Base-by-base conservation (phyloP, 2,329 filamentous ascomycete genomes). In the Ophiosphaerella narmari region DNA sequence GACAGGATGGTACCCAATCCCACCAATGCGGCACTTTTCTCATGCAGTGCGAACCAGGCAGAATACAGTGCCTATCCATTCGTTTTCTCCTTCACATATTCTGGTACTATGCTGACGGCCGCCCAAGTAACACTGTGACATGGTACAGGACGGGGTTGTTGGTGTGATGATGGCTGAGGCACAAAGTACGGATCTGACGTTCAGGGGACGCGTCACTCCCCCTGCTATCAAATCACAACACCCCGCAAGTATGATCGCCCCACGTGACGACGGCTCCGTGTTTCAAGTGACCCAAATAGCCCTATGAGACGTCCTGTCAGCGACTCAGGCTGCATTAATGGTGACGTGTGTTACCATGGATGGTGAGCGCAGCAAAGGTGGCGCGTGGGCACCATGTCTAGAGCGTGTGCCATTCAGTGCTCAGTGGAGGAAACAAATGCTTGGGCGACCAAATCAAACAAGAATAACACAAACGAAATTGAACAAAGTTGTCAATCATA, bases 181-280 rank as follows among this genome's bases (percentile, higher is more conserved):
- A 55, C 41, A 43, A 48, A 42, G 48, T 43, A 46, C 57, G 43
- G 43, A 37, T 48, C 43, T 52, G 44, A 57, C 48, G 46, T 50
- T 54, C 48, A 56, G 57, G 57, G 52, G 53, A 45, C 38, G 23
- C 21, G 23, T 26, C 21, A 24, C 7, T 29, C 26, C 38, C 46
- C 33, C 8, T 39, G 41, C 41, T 53, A 52, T 41, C 59, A 52
- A 62, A 62, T 59, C 50, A 49, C 45, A 39, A 34, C 40, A 52
- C 48, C 29, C 50, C 41, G 41, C 50, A 46, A 12, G 52, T 50
- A 26, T 31, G 36, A 50, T 48, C 40, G 21, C n/a, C 39, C 47
- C 59, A 64, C 61, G 61, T 64, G 61, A 64, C 41, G 40, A 18
- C 39, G 35, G 13, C 33, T 48, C 24, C n/a, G 29, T 34, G 61